Base-by-base conservation (phyloP, 768 basidiomycete species). In the Daedaleopsis sinensis region DNA sequence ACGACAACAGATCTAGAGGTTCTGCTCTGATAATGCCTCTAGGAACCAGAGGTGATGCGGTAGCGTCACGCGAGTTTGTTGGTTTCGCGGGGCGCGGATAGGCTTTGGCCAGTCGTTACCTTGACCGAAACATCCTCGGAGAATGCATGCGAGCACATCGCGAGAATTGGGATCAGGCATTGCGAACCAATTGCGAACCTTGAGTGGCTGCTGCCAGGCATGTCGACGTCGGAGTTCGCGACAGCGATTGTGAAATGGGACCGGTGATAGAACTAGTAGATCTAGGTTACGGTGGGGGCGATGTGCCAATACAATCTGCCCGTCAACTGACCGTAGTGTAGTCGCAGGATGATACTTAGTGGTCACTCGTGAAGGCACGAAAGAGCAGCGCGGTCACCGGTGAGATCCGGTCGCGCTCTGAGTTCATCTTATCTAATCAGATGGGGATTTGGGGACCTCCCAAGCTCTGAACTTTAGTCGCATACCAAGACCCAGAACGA, bases 161-260 rank as follows among this genome's bases (percentile, higher is more conserved):
- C 18, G 13, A 18, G 18, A 42, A 42, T 18, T 12, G 39, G 10
- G 39, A 42, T 24, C 47, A 49, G 47, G 44, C 18, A 2, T 18
- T 46, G 15, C 2, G 47, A n/a, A n/a, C n/a, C n/a, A n/a, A 2
- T 24, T 32, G 39, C 19, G 5, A 52, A 52, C 57, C n/a, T 42
- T 35, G 52, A 47, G 18, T 21, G 27, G 51, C 58, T 59, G 58
- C 58, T n/a, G n/a, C n/a, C n/a, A n/a, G n/a, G n/a, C 58, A 59
- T 59, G 58, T 59, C 58, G 52, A 59, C 58, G 44, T 32, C 36
- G 8, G 18, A 52, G 43, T 23, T 48, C 42, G 39, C 42, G 24
- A n/a, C n/a, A 36, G 9, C 43, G 32, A 23, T 23, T 32, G 27
- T 24, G 21, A 21, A 24, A 49, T 49, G 47, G 10, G 21, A 49